Evolutionary conservation across 225 moss, liverwort and hornwort genomes (phyloP).

Genomic region (Asterella californica): DNA sequence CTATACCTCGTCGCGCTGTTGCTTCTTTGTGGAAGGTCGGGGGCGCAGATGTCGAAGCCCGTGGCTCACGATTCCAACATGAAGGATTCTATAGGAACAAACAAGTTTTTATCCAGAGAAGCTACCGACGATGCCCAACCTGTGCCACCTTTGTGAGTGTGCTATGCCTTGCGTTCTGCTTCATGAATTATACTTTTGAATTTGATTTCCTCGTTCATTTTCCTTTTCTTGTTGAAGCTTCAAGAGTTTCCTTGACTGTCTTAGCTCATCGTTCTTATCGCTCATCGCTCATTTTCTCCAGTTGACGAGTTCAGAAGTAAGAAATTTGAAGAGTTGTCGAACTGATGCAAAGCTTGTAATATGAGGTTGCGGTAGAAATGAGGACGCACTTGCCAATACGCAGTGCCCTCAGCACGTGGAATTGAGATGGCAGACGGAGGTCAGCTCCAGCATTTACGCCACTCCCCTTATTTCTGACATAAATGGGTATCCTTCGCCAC

Average conservation of each 20-base stretch:
- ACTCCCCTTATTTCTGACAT: constrained; percentile 92
- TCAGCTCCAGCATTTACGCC: constrained; percentile 99
- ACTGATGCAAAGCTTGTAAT: not conserved
- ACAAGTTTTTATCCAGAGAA: constrained; percentile 69
- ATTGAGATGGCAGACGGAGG: constrained; percentile 99
- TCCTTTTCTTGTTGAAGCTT: not conserved
- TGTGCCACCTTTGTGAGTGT: constrained; percentile 51
- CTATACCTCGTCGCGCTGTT: constrained; percentile 8
- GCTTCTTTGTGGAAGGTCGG: constrained; percentile 21
- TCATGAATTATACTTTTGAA: not conserved
- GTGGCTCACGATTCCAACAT: constrained; percentile 85
- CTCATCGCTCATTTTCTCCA: too few species aligned
- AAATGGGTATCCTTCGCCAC: constrained; percentile 53
- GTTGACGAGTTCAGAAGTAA: not conserved
- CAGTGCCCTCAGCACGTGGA: constrained; percentile 85
- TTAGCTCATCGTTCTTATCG: not conserved
- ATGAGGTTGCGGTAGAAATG: constrained; percentile 54
- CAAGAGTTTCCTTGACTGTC: too few species aligned
- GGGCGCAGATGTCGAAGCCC: constrained; percentile 51
- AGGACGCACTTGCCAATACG: constrained; percentile 67
- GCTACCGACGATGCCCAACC: constrained; percentile 77
- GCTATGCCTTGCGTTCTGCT: not conserved
- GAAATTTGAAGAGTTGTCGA: not conserved
- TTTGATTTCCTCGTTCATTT: not conserved
- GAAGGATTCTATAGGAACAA: constrained; percentile 53